phyloP scores from a whole-genome alignment of 441 rosid genomes.

The Gossypium aridum region DNA sequence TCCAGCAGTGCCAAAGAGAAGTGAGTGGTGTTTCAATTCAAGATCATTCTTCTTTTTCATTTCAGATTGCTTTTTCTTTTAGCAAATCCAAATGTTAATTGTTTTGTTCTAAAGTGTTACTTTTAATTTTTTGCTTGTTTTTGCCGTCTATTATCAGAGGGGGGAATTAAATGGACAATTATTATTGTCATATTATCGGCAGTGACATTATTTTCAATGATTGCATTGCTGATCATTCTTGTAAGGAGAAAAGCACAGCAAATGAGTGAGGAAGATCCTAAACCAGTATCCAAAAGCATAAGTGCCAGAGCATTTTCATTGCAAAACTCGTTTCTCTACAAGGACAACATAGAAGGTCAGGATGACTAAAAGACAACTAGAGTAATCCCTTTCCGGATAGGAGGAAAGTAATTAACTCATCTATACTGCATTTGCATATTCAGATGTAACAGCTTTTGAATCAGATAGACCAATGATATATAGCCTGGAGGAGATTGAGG shows the following conservation, averaged over 20 bases:
- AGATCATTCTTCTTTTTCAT: not conserved
- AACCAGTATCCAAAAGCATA: slow-evolving; percentile 30
- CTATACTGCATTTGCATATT: slow-evolving; percentile 2
- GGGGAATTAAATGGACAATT: slow-evolving; percentile 26
- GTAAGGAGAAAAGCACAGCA: slow-evolving; percentile 14
- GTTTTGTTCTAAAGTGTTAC: not conserved
- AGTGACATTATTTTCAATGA: slow-evolving; percentile 21
- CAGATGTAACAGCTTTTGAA: slow-evolving; percentile 39
- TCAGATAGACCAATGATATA: slow-evolving; percentile 46
- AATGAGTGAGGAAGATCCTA: slow-evolving; percentile 20
- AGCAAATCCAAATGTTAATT: not conserved
- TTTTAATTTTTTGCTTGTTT: slow-evolving; percentile 10
- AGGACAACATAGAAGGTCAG: slow-evolving; percentile 42
- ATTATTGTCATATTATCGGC: slow-evolving; percentile 27
- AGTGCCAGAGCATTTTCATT: slow-evolving; percentile 29
- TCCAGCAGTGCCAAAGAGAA: slow-evolving; percentile 18
- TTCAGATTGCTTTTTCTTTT: not conserved
- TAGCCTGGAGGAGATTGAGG: slow-evolving; percentile 42
- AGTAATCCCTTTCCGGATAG: not conserved
- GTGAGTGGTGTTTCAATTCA: slow-evolving; percentile 16
- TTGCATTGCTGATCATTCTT: slow-evolving; percentile 20
- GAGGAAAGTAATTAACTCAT: not conserved
- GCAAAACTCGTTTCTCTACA: slow-evolving; percentile 20
- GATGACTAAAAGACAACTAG: not conserved
- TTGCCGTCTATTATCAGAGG: slow-evolving; percentile 14